phyloP scores from a whole-genome alignment of 352 stramenopile genomes.

The Phytophthora tubulina region DNA sequence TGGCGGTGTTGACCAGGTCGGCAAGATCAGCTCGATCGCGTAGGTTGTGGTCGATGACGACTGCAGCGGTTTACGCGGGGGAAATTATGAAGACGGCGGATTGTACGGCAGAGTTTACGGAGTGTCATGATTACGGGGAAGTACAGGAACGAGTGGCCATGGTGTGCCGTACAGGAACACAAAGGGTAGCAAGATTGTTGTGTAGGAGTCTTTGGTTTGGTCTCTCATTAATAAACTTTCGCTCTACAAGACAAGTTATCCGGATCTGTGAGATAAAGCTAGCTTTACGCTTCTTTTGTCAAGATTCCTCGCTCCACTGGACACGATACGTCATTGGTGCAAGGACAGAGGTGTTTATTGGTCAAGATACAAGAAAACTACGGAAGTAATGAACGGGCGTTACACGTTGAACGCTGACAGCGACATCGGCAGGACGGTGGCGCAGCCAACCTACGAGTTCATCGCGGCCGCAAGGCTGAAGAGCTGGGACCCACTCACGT shows the following conservation, averaged over 20 bases:
- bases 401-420: slow-evolving; percentile 22
- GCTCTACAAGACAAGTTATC: slow-evolving; percentile 11
- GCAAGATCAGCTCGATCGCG: not conserved
- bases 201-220: not conserved
- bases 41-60: not conserved
- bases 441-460: slow-evolving; percentile 34
- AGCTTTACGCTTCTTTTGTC: slow-evolving; percentile 19
- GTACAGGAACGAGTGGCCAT: not conserved
- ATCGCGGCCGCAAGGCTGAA: slow-evolving; percentile 23
- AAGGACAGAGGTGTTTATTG: slow-evolving; percentile 8
- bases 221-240: not conserved
- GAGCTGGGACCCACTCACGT: slow-evolving; percentile 14
- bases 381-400: not conserved
- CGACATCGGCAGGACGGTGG: slow-evolving; percentile 26
- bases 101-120: not conserved
- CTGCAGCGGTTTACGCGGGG: not conserved
- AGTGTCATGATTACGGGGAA: not conserved
- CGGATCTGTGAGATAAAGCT: slow-evolving; percentile 10
- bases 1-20: not conserved
- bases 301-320: slow-evolving; percentile 2
- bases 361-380: slow-evolving; percentile 8
- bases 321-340: slow-evolving; percentile 1
- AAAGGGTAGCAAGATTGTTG: not conserved
- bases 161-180: not conserved
- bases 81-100: not conserved